These are phyloP conservation scores for Schizothecium vesticola DNA, from an alignment of 495 filamentous ascomycete species.

Conservation along the genomic window DNA sequence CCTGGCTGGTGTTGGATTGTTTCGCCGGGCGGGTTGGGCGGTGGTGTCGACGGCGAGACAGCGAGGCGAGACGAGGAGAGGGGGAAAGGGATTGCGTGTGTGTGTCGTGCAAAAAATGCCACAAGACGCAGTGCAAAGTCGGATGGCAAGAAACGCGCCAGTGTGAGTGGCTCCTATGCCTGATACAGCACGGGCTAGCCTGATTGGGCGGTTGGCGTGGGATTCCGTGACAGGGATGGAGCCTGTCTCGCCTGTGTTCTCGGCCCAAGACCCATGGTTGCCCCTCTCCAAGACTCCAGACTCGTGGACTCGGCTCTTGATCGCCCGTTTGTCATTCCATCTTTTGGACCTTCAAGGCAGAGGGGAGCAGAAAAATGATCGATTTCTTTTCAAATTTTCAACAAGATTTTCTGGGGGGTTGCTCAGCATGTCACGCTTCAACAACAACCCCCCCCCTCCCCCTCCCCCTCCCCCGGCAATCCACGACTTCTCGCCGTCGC, in stretches of 20 bases:
- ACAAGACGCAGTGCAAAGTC: constrained; percentile 17
- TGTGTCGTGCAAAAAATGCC: constrained; percentile 24
- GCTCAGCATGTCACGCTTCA: no score
- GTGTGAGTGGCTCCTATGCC: constrained; percentile 7
- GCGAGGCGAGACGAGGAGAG: constrained; percentile 11
- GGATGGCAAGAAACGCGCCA: constrained; percentile 15
- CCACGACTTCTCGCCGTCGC: no score
- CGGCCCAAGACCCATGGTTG: not conserved
- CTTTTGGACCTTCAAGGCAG: not conserved
- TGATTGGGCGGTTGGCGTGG: constrained; percentile 12
- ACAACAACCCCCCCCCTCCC: no score
- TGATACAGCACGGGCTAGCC: not conserved
- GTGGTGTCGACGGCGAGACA: constrained; percentile 3
- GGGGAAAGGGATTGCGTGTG: not conserved
- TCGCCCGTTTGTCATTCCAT: not conserved
- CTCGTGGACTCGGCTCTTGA: not conserved
- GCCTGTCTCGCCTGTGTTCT: not conserved
- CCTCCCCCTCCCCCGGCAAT: no score
- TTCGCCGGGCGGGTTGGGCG: constrained; percentile 4
- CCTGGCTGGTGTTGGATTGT: not conserved
- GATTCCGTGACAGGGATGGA: constrained; percentile 15
- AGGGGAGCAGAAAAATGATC: no score
- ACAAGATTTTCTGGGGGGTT: no score
- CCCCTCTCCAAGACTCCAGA: not conserved
- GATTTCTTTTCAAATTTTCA: no score